A percentile compares a stretch with the other conserved stretches of the same genome.
Evolutionary conservation across 768 basidiomycete genomes (phyloP).

Genomic region (Hortiboletus flavorubellus): DNA sequence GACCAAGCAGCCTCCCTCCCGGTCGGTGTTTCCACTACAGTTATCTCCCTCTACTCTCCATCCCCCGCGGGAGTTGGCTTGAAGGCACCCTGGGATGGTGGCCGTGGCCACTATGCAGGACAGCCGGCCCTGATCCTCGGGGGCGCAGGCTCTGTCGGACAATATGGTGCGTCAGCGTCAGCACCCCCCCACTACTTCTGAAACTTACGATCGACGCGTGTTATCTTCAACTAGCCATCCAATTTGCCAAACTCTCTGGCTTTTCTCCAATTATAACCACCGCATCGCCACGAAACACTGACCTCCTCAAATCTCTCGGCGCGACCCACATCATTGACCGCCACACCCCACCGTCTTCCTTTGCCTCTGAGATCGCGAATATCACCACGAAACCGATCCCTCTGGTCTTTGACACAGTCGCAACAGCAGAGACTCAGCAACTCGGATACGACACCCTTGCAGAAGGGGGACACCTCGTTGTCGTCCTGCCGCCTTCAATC

Average conservation of each 20-base stretch:
- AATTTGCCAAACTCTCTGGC: conserved; percentile 34
- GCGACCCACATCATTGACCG: not conserved
- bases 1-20: conserved; percentile 40
- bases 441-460: conserved; percentile 31
- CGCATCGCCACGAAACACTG: conserved; percentile 34
- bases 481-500: conserved; percentile 3
- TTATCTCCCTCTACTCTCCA: conserved; percentile 31
- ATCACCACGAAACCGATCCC: conserved; percentile 13
- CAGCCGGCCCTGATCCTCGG: conserved; percentile 38
- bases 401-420: conserved; percentile 28
- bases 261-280: conserved; percentile 40
- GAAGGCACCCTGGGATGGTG: conserved; percentile 35
- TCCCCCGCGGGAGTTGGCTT: conserved; percentile 28
- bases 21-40: conserved; percentile 30
- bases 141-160: conserved; percentile 37
- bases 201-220: not conserved
- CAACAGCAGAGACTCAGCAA: conserved; percentile 32
- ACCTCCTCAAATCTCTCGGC: conserved; percentile 20
- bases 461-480: conserved; percentile 29
- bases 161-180: conserved; percentile 29
- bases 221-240: conserved; percentile 24
- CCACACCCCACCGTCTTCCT: conserved; percentile 11
- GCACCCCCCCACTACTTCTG: conserved; percentile 26
- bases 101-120: conserved; percentile 26
- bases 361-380: conserved; percentile 14